Conservation (phyloP, 2,329 filamentous ascomycete genomes). For the Eutypella sp. region DNA sequence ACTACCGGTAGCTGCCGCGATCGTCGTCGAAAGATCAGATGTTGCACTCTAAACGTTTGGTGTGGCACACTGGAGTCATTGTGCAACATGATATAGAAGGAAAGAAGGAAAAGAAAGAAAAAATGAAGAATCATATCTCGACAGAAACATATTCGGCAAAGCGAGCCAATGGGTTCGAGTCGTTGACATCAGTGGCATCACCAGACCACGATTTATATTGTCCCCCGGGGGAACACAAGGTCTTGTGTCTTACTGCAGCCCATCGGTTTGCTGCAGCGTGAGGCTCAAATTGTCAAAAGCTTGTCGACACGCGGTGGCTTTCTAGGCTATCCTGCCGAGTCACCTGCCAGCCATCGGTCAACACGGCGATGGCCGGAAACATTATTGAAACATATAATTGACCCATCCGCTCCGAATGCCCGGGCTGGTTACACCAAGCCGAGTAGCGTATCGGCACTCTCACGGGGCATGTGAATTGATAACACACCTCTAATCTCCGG, state of each 20-base stretch:
- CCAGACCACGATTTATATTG: neutral
- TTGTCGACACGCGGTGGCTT: neutral
- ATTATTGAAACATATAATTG: neutral
- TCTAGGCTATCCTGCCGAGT: too few species aligned
- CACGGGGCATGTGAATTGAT: too few species aligned
- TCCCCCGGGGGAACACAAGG: neutral
- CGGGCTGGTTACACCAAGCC: neutral
- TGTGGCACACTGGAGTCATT: too few species aligned
- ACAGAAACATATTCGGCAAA: neutral
- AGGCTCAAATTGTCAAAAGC: conserved; percentile 1
- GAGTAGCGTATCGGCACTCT: too few species aligned
- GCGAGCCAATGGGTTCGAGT: neutral
- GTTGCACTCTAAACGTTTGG: neutral
- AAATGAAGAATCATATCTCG: neutral
- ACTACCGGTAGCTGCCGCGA: neutral
- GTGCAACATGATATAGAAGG: too few species aligned
- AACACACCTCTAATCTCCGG: too few species aligned
- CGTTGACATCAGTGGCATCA: too few species aligned
- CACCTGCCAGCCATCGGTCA: neutral
- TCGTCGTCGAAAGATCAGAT: neutral
- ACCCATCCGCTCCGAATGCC: neutral
- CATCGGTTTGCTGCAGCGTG: neutral
- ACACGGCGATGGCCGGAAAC: neutral
- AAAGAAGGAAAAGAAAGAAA: too few species aligned
- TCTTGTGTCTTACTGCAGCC: neutral